Evolutionary conservation across 768 basidiomycete genomes (phyloP).

Genomic region (Termitomyces sp.): DNA sequence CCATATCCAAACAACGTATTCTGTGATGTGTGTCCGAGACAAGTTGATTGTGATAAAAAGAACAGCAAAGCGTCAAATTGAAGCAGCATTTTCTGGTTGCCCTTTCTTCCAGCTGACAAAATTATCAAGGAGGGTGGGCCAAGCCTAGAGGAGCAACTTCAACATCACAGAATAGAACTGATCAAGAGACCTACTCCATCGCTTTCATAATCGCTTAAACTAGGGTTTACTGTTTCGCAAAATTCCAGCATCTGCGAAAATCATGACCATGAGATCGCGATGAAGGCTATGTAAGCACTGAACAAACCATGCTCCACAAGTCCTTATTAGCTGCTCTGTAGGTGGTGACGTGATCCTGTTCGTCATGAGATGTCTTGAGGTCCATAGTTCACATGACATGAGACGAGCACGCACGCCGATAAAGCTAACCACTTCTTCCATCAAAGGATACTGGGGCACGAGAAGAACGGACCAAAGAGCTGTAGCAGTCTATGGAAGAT

Average conservation of each 20-base stretch:
- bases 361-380: conserved; percentile 16
- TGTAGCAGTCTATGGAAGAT: conserved; percentile 47
- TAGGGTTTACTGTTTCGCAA: conserved; percentile 52
- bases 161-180: background rate
- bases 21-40: background rate
- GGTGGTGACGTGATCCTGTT: conserved; percentile 37
- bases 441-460: conserved; percentile 58
- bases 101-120: conserved; percentile 65
- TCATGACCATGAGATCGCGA: background rate
- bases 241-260: conserved; percentile 66
- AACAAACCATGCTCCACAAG: conserved; percentile 75
- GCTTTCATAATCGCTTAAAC: conserved; percentile 63
- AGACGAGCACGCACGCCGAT: conserved; percentile 43
- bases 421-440: conserved; percentile 59
- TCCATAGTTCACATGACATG: background rate
- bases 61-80: background rate
- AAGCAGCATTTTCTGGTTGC: background rate
- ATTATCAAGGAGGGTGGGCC: conserved; percentile 79
- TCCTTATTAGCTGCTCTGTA: conserved; percentile 84
- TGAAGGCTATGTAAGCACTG: background rate
- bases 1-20: background rate
- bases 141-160: conserved; percentile 42
- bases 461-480: conserved; percentile 77
- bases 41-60: background rate
- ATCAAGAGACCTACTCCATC: conserved; percentile 53